Conservation (phyloP, 2,329 filamentous ascomycete species). For the Cladosporium sp. region DNA sequence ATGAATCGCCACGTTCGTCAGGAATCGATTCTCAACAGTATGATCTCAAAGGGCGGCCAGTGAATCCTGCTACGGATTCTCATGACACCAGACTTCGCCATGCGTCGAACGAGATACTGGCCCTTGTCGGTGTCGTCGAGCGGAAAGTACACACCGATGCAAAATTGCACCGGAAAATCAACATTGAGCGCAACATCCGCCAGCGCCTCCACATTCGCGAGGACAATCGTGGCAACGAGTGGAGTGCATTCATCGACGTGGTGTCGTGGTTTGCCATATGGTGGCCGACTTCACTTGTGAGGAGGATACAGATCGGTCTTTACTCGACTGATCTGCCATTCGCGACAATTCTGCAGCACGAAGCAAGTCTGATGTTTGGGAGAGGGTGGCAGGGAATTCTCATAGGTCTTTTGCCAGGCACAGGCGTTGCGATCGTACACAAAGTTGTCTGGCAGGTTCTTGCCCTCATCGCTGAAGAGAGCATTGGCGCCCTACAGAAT, state of each 20-base stretch:
- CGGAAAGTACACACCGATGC: conserved; percentile 14
- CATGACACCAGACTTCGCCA: conserved; percentile 39
- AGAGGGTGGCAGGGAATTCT: conserved; percentile 15
- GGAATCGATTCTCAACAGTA: conserved; percentile 36
- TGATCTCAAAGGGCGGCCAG: conserved; percentile 42
- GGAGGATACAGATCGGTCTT: conserved; percentile 23
- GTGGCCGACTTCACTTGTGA: conserved; percentile 20
- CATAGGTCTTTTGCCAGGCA: conserved; percentile 16
- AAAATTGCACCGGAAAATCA: neutral
- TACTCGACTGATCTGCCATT: conserved; percentile 20
- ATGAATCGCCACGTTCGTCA: neutral
- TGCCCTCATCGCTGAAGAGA: conserved; percentile 18
- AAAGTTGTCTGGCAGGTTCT: conserved; percentile 16
- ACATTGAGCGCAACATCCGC: conserved; percentile 15
- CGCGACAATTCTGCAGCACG: conserved; percentile 15
- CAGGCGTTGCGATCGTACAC: conserved; percentile 16
- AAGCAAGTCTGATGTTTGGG: conserved; percentile 14
- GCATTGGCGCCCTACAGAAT: conserved; percentile 17
- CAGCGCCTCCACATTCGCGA: conserved; percentile 19
- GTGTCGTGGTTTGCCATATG: conserved; percentile 18
- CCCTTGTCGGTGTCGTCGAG: conserved; percentile 45
- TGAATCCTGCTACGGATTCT: conserved; percentile 38
- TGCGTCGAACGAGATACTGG: conserved; percentile 46
- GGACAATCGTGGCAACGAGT: conserved; percentile 21
- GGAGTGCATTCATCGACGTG: conserved; percentile 16